A percentile compares a stretch with the other conserved stretches of the same genome.
Evolutionary conservation across 2,329 filamentous ascomycete species (phyloP).

Genomic region (Rutstroemia sp.): DNA sequence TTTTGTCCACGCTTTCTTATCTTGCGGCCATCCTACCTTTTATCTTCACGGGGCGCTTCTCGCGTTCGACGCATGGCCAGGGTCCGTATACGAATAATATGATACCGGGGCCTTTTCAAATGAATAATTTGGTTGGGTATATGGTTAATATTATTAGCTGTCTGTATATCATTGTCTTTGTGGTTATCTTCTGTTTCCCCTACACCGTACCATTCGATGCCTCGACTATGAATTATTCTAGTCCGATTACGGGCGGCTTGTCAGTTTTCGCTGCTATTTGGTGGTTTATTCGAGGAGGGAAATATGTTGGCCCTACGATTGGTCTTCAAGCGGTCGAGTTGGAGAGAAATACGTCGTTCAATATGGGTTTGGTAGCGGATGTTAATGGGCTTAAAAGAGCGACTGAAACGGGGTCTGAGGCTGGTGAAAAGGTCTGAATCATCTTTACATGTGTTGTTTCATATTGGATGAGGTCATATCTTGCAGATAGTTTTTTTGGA

Average conservation of each 20-base stretch:
- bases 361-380: background rate
- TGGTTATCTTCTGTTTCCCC: conserved; percentile 58
- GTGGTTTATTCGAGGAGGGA: conserved; percentile 32
- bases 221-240: conserved; percentile 46
- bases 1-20: conserved; percentile 50
- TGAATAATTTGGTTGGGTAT: conserved; percentile 42
- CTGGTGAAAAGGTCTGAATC: background rate
- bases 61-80: background rate
- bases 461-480: background rate
- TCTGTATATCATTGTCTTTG: conserved; percentile 51
- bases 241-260: conserved; percentile 37
- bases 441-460: background rate
- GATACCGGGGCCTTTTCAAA: conserved; percentile 50
- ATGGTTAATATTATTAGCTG: conserved; percentile 44
- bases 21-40: conserved; percentile 55
- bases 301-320: conserved; percentile 22
- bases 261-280: conserved; percentile 34
- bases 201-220: conserved; percentile 38
- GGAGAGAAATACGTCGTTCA: background rate
- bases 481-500: background rate
- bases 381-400: background rate
- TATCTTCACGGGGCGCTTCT: conserved; percentile 36
- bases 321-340: background rate
- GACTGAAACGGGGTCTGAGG: background rate
- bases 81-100: conserved; percentile 31